A percentile compares a stretch with the other conserved stretches of the same genome.
Conservation (phyloP, 176 grass and related monocot species). For the Aegilops longissima region DNA sequence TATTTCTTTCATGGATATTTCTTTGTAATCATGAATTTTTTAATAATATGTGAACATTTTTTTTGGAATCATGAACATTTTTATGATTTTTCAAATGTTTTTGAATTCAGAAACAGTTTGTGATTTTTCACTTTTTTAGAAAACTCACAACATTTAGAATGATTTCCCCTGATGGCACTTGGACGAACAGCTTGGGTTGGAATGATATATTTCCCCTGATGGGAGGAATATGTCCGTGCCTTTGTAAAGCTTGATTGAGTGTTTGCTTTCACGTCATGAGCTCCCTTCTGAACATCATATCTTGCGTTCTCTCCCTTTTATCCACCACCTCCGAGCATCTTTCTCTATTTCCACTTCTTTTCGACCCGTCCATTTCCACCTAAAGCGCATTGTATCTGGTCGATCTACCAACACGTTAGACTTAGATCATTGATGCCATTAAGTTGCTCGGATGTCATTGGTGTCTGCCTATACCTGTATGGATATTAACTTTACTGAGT, state of each 20-base stretch:
- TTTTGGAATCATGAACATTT: too few relatives aligned
- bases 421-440: neutral
- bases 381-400: slow-evolving; percentile 20
- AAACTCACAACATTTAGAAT: too few relatives aligned
- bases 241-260: slow-evolving; percentile 9
- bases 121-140: too few relatives aligned
- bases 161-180: neutral
- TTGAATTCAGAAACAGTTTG: too few relatives aligned
- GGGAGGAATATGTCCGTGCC: slow-evolving; percentile 23
- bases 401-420: neutral
- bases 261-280: slow-evolving; percentile 11
- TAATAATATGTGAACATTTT: too few relatives aligned
- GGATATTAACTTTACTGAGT: slow-evolving; percentile 2
- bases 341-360: neutral
- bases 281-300: neutral
- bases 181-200: neutral
- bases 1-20: too few relatives aligned
- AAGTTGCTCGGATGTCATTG: neutral
- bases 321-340: neutral
- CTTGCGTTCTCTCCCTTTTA: neutral
- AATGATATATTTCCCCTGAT: slow-evolving; percentile 19
- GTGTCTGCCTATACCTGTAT: slow-evolving; percentile 11
- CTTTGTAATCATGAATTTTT: too few relatives aligned
- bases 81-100: too few relatives aligned
- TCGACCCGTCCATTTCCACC: neutral